Evolutionary conservation across 2,329 filamentous ascomycete species (phyloP).

Genomic region (Penicillium decumbens): DNA sequence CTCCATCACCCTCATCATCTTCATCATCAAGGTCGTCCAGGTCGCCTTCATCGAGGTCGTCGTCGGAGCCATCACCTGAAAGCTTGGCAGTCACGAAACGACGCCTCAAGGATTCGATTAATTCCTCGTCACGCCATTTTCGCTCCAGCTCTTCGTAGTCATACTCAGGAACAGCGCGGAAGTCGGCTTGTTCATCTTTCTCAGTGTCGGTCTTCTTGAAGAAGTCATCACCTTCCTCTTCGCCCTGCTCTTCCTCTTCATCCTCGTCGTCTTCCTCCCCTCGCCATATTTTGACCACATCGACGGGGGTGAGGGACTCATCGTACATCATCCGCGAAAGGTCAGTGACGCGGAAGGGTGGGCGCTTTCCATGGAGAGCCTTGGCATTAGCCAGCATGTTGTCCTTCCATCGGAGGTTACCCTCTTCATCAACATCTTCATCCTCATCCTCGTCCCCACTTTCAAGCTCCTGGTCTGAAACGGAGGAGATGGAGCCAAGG

Average conservation of each 20-base stretch:
- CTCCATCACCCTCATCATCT: slow-evolving; percentile 70
- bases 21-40: slow-evolving; percentile 53
- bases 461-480: slow-evolving; percentile 53
- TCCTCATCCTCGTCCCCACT: slow-evolving; percentile 46
- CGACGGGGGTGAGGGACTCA: slow-evolving; percentile 65
- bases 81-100: slow-evolving; percentile 71
- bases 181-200: slow-evolving; percentile 56
- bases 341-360: slow-evolving; percentile 72
- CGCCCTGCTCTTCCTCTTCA: slow-evolving; percentile 51
- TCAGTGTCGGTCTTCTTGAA: slow-evolving; percentile 55
- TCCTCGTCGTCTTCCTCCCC: slow-evolving; percentile 60
- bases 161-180: slow-evolving; percentile 71
- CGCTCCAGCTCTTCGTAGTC: slow-evolving; percentile 75
- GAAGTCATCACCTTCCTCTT: slow-evolving; percentile 63
- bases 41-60: slow-evolving; percentile 47
- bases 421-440: slow-evolving; percentile 51
- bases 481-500: slow-evolving; percentile 75
- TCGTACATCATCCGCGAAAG: slow-evolving; percentile 88
- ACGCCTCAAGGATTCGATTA: slow-evolving; percentile 66
- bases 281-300: slow-evolving; percentile 75
- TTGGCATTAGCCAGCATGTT: slow-evolving; percentile 74
- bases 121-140: slow-evolving; percentile 79
- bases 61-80: slow-evolving; percentile 53
- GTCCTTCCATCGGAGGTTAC: slow-evolving; percentile 83
- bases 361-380: slow-evolving; percentile 63